Base-by-base conservation (phyloP, 139 green algal species). In the Tetradesmus lagerheimii region DNA sequence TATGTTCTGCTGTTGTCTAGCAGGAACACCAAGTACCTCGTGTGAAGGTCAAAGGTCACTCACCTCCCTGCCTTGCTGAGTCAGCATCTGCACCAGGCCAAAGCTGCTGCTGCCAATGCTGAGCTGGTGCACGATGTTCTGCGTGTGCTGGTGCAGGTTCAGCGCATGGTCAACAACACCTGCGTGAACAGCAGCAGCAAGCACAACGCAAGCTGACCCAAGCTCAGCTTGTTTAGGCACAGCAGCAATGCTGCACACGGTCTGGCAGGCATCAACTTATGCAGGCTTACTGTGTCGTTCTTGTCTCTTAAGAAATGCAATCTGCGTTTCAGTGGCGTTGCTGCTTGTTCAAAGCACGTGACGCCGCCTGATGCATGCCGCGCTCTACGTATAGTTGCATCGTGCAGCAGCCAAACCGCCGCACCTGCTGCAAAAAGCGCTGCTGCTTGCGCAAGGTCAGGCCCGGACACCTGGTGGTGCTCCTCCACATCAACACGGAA, bases 401-500 rank as follows among this genome's bases (percentile, higher is more conserved):
- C 29, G 25, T 16, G 66, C 66, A 77, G 66, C 66, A 37, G 66
- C 50, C 66, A 38, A n/a, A 0, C 82, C 11, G 34, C 4, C 31
- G 15, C 64, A 88, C 83, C 71, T 64, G 43, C 37, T 85, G 78
- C 88, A 71, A 81, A 88, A 6, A 91, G 45, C 12, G 66, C 45
- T 64, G 88, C 80, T 39, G 80, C 88, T 53, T 90, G 67, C 4
- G n/a, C 37, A 35, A 83, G 64, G 47, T 78, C 37, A 0, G 91
- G 90, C 29, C 92, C 92, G 1, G 64, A 38, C 34, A 93, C 80
- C 50, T 91, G 50, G 78, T 94, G 91, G 47, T 93, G 89, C 91
- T 94, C 90, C 89, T 93, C 92, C 81, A 78, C 80, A 71, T 94
- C 90, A 16, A 94, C 39, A 23, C 27, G 31, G 39, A 83, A 93